Evolutionary conservation across 2,329 filamentous ascomycete genomes (phyloP), one percentile per base, ranked within the genome.

Genomic region (Xylaria sp.): DNA sequence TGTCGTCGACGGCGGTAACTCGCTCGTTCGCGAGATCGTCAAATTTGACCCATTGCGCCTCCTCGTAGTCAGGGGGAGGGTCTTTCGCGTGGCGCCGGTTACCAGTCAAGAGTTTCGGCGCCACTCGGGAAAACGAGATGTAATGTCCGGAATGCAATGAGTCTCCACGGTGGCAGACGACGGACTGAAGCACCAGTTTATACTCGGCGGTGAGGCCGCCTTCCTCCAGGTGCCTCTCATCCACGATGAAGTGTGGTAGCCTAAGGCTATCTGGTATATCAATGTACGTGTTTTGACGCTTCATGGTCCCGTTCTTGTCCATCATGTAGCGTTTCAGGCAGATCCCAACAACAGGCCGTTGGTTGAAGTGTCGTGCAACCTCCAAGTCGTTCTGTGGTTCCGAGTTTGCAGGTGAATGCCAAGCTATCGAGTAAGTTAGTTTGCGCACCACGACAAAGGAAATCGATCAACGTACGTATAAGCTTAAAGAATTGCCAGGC

Each of bases 401-500:
- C 55, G 78, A 81, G 67, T 83, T 83, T 4, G 82, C 80, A 3
- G 85, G 77, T 1, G 93, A 93, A 77, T 97, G 94, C 94, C 94
- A 97, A 32, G 94, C 92, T 94, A 75, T 63, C 69, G 66, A 50
- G 34, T 18, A 58, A 70, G 76, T 84, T 78, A 83, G 82, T 70
- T 70, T 45, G 20, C 30, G 6, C 2, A 28, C 50, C 45, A 25
- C 18, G 10, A 20, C 65, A 23, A 20, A 66, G 10, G 18, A 60
- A n/a, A 63, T 61, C 61, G 61, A 69, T 32, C 3, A 74, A 85
- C 91, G 81, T 83, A 94, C 92, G 94, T 74, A 97, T 93, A 30
- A 98, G 83, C 75, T 92, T 93, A 81, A 97, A 98, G 76, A 98
- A 97, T 76, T 97, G 95, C 94, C 94, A 98, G 1, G 96, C 96